Evolutionary conservation across 352 stramenopile species (phyloP).

Genomic region (Globisporangium middletonii): DNA sequence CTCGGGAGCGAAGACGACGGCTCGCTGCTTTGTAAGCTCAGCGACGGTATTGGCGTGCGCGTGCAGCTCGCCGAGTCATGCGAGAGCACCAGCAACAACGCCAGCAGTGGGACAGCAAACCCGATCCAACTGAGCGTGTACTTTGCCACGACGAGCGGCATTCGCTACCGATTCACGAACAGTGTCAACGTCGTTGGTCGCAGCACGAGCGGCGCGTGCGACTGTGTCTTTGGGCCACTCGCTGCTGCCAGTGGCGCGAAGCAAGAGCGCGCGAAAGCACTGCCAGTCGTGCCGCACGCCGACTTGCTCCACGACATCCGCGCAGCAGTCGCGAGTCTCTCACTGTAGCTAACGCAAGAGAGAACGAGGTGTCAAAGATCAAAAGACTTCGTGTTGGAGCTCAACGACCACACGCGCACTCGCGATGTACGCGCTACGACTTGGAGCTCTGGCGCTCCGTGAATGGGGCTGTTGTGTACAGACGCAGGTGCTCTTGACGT

Average conservation of each 20-base stretch:
- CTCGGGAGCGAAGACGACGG: constrained; percentile 38
- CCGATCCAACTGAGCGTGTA: constrained; percentile 40
- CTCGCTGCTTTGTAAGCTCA: constrained; percentile 40
- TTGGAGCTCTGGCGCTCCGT: too few relatives aligned
- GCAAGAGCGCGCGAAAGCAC: constrained; percentile 9
- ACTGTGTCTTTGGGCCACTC: constrained; percentile 35
- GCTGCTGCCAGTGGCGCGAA: constrained; percentile 1
- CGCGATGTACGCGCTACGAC: too few relatives aligned
- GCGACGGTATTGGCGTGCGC: constrained; percentile 37
- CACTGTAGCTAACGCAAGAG: not conserved
- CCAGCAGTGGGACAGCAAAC: constrained; percentile 2
- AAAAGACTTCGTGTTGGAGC: too few relatives aligned
- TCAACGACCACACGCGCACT: too few relatives aligned
- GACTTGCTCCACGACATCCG: constrained; percentile 38
- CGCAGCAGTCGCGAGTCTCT: constrained; percentile 34
- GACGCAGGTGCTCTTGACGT: not conserved
- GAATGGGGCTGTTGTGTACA: too few relatives aligned
- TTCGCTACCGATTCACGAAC: constrained; percentile 47
- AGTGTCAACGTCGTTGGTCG: constrained; percentile 27
- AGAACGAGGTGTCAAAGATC: too few relatives aligned
- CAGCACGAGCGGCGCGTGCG: constrained; percentile 17
- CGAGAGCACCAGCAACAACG: not conserved
- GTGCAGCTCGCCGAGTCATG: constrained; percentile 16
- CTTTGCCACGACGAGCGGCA: constrained; percentile 28
- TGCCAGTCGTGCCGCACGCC: constrained; percentile 15